Conservation (phyloP, 176 grass and related monocot species). For the Zoysia japonica region DNA sequence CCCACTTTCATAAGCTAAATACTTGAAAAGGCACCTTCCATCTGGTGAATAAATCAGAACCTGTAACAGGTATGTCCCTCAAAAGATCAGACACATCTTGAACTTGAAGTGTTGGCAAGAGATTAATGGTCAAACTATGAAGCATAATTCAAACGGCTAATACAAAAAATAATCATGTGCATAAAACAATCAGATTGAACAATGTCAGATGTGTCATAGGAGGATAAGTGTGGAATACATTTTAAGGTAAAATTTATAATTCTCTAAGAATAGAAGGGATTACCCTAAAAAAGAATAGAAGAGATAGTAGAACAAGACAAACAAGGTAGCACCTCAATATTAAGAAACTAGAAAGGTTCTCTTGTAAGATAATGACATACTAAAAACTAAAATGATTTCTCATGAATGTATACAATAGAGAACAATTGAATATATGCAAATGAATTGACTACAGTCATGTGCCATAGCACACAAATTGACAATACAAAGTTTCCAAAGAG, state of each 20-base stretch:
- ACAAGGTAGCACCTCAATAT: slow-evolving; percentile 26
- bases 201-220: not conserved
- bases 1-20: slow-evolving; percentile 86
- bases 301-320: not conserved
- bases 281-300: not conserved
- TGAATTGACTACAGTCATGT: slow-evolving; percentile 7
- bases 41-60: slow-evolving; percentile 95
- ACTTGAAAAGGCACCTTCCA: slow-evolving; percentile 90
- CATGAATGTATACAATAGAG: slow-evolving; percentile 6
- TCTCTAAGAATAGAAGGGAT: not conserved
- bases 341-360: slow-evolving; percentile 18
- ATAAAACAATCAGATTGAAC: not conserved
- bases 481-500: slow-evolving; percentile 22
- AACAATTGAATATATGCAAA: slow-evolving; percentile 13
- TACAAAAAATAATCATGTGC: slow-evolving; percentile 25
- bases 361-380: slow-evolving; percentile 1
- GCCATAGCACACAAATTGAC: not conserved
- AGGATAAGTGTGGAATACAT: slow-evolving; percentile 11
- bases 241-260: slow-evolving; percentile 18
- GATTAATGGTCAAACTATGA: slow-evolving; percentile 2
- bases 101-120: slow-evolving; percentile 21
- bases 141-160: slow-evolving; percentile 12
- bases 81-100: slow-evolving; percentile 16
- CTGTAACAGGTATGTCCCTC: slow-evolving; percentile 39
- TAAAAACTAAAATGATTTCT: slow-evolving; percentile 14